phyloP scores from a whole-genome alignment of 192 early-diverging fungal species.

The Coemansia sp. region DNA sequence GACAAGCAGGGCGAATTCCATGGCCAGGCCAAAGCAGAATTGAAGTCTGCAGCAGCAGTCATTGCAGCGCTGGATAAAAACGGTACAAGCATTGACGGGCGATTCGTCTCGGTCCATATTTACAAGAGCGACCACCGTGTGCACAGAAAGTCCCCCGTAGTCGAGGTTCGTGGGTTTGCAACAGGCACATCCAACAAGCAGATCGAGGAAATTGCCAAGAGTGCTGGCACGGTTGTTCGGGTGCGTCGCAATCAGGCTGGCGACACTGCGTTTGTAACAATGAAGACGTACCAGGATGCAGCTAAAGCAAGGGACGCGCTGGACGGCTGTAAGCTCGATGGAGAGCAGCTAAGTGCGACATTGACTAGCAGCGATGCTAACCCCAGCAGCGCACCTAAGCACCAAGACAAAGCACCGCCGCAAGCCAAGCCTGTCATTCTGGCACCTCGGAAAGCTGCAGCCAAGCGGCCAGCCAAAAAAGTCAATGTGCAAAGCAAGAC shows the following conservation, averaged over 20 bases:
- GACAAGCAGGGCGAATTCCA: conserved; percentile 25
- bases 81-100: conserved; percentile 17
- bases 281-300: conserved; percentile 27
- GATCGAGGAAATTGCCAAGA: conserved; percentile 29
- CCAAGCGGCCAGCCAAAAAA: conserved; percentile 28
- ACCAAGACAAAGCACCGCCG: neutral
- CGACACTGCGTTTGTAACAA: conserved; percentile 23
- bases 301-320: conserved; percentile 8
- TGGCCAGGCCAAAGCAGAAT: conserved; percentile 28
- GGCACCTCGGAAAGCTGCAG: conserved; percentile 17
- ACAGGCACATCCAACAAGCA: conserved; percentile 33
- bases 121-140: conserved; percentile 18
- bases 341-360: conserved; percentile 7
- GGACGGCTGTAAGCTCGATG: conserved; percentile 24
- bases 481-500: neutral
- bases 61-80: conserved; percentile 41
- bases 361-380: neutral
- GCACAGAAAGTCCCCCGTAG: conserved; percentile 4
- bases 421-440: conserved; percentile 2
- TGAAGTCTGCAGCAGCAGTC: conserved; percentile 16
- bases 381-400: neutral
- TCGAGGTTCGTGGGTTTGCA: conserved; percentile 37
- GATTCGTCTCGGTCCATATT: conserved; percentile 31
- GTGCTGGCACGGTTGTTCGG: conserved; percentile 19
- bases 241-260: conserved; percentile 31